Percentiles rank a stretch among this genome's conserved stretches.
Conservation (phyloP, 2,329 filamentous ascomycete species). For the Diaporthe eres region DNA sequence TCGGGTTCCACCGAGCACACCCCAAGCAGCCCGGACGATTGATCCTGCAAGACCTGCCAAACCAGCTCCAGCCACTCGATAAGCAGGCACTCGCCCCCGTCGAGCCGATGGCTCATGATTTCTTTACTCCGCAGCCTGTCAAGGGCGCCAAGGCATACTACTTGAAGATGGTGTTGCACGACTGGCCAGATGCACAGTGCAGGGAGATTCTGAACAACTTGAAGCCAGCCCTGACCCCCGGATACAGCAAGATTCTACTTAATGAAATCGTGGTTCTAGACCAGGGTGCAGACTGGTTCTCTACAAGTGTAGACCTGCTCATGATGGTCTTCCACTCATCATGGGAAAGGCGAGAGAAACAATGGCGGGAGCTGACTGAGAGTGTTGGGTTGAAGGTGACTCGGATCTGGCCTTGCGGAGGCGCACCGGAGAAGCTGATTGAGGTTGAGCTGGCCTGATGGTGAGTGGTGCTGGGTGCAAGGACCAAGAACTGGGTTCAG, state of each 20-base stretch:
- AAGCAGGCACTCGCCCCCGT: constrained; percentile 44
- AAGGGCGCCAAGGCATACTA: constrained; percentile 54
- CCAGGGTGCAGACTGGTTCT: constrained; percentile 52
- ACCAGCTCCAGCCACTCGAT: constrained; percentile 33
- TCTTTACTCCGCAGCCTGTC: constrained; percentile 50
- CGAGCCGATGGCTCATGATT: constrained; percentile 53
- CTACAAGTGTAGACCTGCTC: constrained; percentile 55
- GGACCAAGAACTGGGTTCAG: background rate
- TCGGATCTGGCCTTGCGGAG: constrained; percentile 49
- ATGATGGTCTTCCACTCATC: constrained; percentile 54
- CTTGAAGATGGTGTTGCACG: constrained; percentile 54
- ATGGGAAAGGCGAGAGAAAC: constrained; percentile 53
- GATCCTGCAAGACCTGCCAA: constrained; percentile 46
- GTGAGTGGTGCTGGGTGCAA: background rate
- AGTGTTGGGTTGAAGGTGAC: constrained; percentile 52
- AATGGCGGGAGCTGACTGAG: constrained; percentile 53
- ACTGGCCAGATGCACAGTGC: constrained; percentile 54
- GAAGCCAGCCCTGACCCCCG: constrained; percentile 49
- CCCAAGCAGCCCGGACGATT: constrained; percentile 38
- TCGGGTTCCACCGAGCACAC: constrained; percentile 36
- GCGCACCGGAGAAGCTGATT: constrained; percentile 55
- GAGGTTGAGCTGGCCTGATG: constrained; percentile 50
- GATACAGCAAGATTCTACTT: constrained; percentile 50
- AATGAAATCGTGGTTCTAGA: constrained; percentile 53
- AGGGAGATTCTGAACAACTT: constrained; percentile 51